phyloP scores from a whole-genome alignment of 2,329 filamentous ascomycete genomes.

The Fusarium pseudograminearum region DNA sequence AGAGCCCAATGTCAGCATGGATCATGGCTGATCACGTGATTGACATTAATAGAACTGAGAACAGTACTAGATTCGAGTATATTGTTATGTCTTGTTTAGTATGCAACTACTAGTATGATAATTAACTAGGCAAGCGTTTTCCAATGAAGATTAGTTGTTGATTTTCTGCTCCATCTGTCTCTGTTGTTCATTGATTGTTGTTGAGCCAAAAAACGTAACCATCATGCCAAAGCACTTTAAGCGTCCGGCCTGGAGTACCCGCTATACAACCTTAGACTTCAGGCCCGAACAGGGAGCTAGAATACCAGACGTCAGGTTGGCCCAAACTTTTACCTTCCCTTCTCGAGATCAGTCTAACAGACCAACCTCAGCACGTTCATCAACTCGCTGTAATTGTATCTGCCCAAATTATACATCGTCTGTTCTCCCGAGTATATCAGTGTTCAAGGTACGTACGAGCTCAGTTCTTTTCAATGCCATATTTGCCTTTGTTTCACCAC shows the following conservation, averaged over 20 bases:
- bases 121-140: too few relatives aligned
- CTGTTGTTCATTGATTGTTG: background rate
- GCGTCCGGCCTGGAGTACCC: constrained; percentile 9
- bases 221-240: constrained; percentile 1
- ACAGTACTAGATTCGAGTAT: background rate
- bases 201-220: background rate
- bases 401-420: constrained; percentile 34
- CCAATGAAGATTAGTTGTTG: background rate
- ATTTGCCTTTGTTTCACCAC: constrained; percentile 32
- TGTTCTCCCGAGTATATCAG: constrained; percentile 38
- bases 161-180: background rate
- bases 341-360: constrained; percentile 47
- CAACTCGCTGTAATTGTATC: constrained; percentile 38
- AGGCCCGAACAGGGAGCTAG: constrained; percentile 48
- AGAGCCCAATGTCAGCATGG: constrained; percentile 42
- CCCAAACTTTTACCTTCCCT: constrained; percentile 49
- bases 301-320: constrained; percentile 34
- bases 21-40: constrained; percentile 33
- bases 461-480: constrained; percentile 24
- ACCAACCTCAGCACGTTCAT: constrained; percentile 41
- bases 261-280: constrained; percentile 52
- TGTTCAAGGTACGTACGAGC: constrained; percentile 43
- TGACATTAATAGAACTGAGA: background rate
- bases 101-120: background rate
- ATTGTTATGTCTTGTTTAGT: background rate